These are phyloP conservation scores for Petunia secreta DNA, from an alignment of 257 asterid species.

Conservation along the genomic window DNA sequence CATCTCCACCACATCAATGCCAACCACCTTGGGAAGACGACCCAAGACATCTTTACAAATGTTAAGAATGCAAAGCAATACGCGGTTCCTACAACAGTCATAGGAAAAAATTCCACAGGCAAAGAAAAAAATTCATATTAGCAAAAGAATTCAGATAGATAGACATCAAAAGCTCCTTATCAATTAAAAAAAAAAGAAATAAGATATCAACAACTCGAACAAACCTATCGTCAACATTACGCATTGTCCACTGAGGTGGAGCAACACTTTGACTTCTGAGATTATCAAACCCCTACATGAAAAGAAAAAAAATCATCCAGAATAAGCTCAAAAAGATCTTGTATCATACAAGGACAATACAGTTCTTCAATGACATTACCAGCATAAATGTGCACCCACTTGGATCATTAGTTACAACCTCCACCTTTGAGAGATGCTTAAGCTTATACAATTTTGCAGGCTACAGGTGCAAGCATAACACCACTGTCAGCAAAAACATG, in stretches of 20 bases:
- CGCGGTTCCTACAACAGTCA: conserved; percentile 69
- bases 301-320: conserved; percentile 26
- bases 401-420: conserved; percentile 91
- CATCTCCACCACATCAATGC: conserved; percentile 98
- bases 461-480: conserved; percentile 39
- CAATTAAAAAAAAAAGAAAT: too few species aligned
- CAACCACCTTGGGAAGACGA: conserved; percentile 91
- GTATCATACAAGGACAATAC: neutral
- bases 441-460: conserved; percentile 89
- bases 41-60: conserved; percentile 83
- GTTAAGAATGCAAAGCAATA: conserved; percentile 77
- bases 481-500: conserved; percentile 16
- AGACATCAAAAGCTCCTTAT: neutral
- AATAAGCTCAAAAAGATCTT: conserved; percentile 18
- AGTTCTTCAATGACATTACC: conserved; percentile 46
- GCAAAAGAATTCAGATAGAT: conserved; percentile 7
- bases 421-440: conserved; percentile 96
- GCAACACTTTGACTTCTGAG: conserved; percentile 93
- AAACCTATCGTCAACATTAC: conserved; percentile 95
- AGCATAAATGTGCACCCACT: conserved; percentile 97
- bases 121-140: neutral
- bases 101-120: conserved; percentile 4
- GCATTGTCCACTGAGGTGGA: conserved; percentile 99
- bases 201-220: neutral
- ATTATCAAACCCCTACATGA: conserved; percentile 89